Percentiles rank a stretch among this genome's conserved stretches.
Conservation (phyloP, 2,329 filamentous ascomycete species). For the Boeremia lycopersici region DNA sequence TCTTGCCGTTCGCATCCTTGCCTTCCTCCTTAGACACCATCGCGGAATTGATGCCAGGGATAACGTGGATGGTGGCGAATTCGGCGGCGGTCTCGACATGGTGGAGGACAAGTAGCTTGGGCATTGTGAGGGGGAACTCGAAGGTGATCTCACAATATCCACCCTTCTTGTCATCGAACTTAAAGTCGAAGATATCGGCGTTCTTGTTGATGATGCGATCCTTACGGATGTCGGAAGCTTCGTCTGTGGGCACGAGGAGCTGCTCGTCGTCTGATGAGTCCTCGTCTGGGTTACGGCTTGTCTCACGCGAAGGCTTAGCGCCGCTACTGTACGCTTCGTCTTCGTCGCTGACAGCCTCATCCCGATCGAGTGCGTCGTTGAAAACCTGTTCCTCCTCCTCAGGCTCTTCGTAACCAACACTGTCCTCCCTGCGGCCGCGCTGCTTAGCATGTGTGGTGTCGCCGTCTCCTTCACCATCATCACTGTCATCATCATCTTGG, state of each 20-base stretch:
- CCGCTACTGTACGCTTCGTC: constrained; percentile 60
- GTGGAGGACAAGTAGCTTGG: constrained; percentile 92
- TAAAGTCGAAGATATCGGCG: constrained; percentile 75
- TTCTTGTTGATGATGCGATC: constrained; percentile 51
- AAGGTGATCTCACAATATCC: constrained; percentile 81
- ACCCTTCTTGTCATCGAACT: constrained; percentile 76
- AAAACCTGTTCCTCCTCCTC: constrained; percentile 89
- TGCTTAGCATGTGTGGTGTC: constrained; percentile 72
- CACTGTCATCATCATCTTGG: constrained; percentile 77
- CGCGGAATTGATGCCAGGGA: constrained; percentile 76
- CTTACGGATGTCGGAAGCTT: constrained; percentile 37
- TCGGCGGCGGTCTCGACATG: constrained; percentile 82
- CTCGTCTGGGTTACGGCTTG: constrained; percentile 38
- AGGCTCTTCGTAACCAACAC: constrained; percentile 87
- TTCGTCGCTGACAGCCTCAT: constrained; percentile 58
- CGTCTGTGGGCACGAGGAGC: constrained; percentile 33
- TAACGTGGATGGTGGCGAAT: constrained; percentile 84
- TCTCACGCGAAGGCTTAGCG: constrained; percentile 46
- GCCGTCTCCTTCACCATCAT: constrained; percentile 61
- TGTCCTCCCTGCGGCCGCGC: constrained; percentile 77
- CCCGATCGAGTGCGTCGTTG: constrained; percentile 65
- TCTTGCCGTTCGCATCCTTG: constrained; percentile 57
- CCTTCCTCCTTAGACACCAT: constrained; percentile 64
- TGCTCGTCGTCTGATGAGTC: constrained; percentile 35
- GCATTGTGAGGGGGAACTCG: constrained; percentile 77